These are phyloP conservation scores for Pecoramyces ruminantium DNA, from an alignment of 192 early-diverging fungal species.

Conservation along the genomic window DNA sequence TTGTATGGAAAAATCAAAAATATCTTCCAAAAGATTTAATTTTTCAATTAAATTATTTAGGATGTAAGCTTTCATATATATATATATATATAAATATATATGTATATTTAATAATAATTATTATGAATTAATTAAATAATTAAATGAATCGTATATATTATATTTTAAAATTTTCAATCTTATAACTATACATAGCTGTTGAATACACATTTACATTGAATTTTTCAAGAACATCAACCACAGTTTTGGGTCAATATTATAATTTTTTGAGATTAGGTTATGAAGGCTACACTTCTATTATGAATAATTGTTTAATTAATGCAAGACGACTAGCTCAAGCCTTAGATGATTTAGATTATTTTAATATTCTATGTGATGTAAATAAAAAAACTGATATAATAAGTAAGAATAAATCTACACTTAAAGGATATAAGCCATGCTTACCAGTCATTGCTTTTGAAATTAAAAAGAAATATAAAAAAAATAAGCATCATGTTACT, in stretches of 20 bases:
- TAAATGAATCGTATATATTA: no score
- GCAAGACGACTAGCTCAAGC: constrained; percentile 32
- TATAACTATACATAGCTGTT: constrained; percentile 25
- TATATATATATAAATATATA: no score
- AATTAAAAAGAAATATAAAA: constrained; percentile 31
- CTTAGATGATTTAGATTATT: constrained; percentile 35
- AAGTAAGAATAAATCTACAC: constrained; percentile 12
- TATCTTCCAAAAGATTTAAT: constrained; percentile 57
- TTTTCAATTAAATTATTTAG: constrained; percentile 18
- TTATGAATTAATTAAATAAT: no score
- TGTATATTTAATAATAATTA: no score
- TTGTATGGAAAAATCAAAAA: constrained; percentile 47
- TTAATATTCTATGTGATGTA: constrained; percentile 44
- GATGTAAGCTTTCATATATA: no score
- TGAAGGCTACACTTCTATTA: constrained; percentile 47
- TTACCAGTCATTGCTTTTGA: constrained; percentile 48
- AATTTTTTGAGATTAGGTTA: constrained; percentile 53
- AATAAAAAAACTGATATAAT: constrained; percentile 17
- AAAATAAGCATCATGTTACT: constrained; percentile 24
- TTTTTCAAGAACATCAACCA: constrained; percentile 53
- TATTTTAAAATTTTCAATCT: no score
- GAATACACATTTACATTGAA: constrained; percentile 49
- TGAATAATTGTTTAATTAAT: constrained; percentile 33
- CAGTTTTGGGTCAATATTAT: constrained; percentile 73
- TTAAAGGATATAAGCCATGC: constrained; percentile 23